These are phyloP conservation scores for Elsinoe ampelina DNA, from an alignment of 2,329 filamentous ascomycete genomes.

Conservation along the genomic window DNA sequence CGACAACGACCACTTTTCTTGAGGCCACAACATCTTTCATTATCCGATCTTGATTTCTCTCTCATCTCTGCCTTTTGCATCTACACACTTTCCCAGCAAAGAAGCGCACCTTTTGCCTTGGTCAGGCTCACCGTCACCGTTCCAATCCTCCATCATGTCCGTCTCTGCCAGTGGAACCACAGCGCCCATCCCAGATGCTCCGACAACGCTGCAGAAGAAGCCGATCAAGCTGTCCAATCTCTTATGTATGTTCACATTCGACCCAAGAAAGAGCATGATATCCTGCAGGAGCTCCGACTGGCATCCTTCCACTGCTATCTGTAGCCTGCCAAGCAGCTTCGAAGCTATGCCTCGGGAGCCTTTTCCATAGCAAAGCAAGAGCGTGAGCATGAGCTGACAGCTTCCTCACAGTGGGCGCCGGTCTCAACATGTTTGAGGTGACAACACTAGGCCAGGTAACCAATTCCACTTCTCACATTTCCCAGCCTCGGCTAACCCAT, in stretches of 20 bases:
- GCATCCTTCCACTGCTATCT: too few species aligned
- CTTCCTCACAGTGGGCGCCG: slow-evolving; percentile 57
- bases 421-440: slow-evolving; percentile 91
- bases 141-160: slow-evolving; percentile 41
- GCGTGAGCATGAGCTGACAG: slow-evolving; percentile 12
- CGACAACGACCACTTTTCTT: not conserved
- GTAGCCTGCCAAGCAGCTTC: too few species aligned
- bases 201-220: slow-evolving; percentile 82
- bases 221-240: slow-evolving; percentile 99
- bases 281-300: too few species aligned
- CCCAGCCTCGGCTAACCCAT: not conserved
- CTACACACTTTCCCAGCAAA: slow-evolving; percentile 44
- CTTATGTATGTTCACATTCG: slow-evolving; percentile 49
- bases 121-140: slow-evolving; percentile 68
- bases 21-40: not conserved
- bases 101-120: slow-evolving; percentile 89
- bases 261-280: not conserved
- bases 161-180: slow-evolving; percentile 29
- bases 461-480: not conserved
- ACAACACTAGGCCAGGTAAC: slow-evolving; percentile 58
- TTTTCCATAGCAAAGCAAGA: too few species aligned
- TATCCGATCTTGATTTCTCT: too few species aligned
- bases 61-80: too few species aligned
- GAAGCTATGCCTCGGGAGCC: too few species aligned
- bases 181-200: slow-evolving; percentile 41